Base-by-base conservation (phyloP, 805 yeast genomes). In the Candida silvicultrix region DNA sequence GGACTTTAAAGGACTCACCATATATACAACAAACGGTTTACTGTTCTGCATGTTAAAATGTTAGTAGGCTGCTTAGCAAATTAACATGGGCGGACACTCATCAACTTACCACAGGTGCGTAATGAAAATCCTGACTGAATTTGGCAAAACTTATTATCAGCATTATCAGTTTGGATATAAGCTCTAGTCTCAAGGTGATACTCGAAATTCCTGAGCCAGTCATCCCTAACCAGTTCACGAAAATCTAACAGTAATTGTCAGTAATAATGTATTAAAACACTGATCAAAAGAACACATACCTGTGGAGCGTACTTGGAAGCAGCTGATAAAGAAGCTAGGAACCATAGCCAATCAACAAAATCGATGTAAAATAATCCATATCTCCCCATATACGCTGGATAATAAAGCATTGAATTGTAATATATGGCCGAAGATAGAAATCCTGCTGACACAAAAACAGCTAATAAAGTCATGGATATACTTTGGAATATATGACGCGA, bases 321-420 rank as follows among this genome's bases (percentile, higher is more conserved):
- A 2, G 51, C 50, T 0, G 62, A 25, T 10, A 59, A 8, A 32
- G 63, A 62, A 11, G 64, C 62, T 1, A 62, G 37, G 0, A 69
- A 47, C 78, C 77, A 73, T 3, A 71, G 11, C 39, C 50, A 65
- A 44, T 74, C 74, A 4, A 71, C 49, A 29, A 69, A 58, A 49
- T 77, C 81, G 19, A 75, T 49, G 23, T 57, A 53, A 43, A 60
- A 64, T 1, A 72, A 40, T 0, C 69, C 70, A 46, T 56, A 54
- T 28, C 43, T 50, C 1, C 70, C 70, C 22, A 60, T 55, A 21
- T 50, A 34, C 8, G n/a, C 9, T 14, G 41, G 43, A 14, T 38
- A 32, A 3, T 43, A 25, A 9, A 29, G 14, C 4, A 36, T 25
- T 7, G 42, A 41, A 28, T 37, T 41, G 19, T 38, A 38, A 16